Evolutionary conservation across 2,329 filamentous ascomycete genomes (phyloP).

Genomic region (Ambrosiella xylebori): DNA sequence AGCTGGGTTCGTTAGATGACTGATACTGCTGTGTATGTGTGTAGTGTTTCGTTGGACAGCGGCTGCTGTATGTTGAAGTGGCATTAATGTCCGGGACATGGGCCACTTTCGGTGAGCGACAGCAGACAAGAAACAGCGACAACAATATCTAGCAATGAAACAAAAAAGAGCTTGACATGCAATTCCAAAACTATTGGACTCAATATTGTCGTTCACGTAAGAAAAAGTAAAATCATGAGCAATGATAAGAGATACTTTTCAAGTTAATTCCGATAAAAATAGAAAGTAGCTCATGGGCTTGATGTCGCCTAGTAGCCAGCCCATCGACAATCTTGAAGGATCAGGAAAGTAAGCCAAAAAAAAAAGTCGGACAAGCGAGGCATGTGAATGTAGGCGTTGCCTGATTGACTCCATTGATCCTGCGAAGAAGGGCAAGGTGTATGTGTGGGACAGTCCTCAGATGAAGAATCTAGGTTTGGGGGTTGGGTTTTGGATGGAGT

Average conservation of each 20-base stretch:
- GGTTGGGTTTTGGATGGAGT: no score
- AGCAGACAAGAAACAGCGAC: not conserved
- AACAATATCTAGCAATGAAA: no score
- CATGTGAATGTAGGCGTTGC: not conserved
- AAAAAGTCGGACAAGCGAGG: not conserved
- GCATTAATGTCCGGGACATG: not conserved
- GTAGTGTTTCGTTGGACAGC: not conserved
- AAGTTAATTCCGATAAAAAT: not conserved
- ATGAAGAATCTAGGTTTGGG: no score
- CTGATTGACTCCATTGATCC: no score
- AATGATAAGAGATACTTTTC: no score
- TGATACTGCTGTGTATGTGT: not conserved
- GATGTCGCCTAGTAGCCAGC: not conserved
- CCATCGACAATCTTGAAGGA: not conserved
- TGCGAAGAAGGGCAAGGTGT: no score
- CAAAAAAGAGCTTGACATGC: no score
- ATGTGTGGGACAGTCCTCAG: no score
- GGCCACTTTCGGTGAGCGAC: conserved; percentile 4
- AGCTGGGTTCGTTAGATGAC: not conserved
- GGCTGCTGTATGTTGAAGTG: not conserved
- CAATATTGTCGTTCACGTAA: no score
- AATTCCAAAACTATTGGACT: no score
- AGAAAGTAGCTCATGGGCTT: not conserved
- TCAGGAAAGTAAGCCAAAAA: not conserved
- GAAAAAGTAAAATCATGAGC: no score